Percentiles rank a stretch among this genome's conserved stretches.
phyloP scores from a whole-genome alignment of 2,329 filamentous ascomycete species.

The Blastomyces gilchristii region DNA sequence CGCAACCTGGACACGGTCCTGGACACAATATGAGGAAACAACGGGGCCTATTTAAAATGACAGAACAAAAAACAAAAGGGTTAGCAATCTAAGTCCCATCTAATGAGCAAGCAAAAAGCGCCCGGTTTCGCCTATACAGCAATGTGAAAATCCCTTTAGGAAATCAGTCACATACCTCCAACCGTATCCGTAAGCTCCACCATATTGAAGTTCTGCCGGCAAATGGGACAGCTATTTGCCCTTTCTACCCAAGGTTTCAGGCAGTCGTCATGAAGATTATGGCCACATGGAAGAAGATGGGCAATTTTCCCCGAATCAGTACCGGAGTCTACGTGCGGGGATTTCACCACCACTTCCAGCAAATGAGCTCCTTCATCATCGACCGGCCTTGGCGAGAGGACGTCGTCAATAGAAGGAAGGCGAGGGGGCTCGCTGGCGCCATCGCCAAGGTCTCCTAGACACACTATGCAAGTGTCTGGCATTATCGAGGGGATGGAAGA shows the following conservation, averaged over 20 bases:
- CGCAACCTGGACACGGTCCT: conserved; percentile 58
- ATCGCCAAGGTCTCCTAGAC: conserved; percentile 58
- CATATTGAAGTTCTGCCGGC: conserved; percentile 79
- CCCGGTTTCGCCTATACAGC: background rate
- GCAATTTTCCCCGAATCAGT: conserved; percentile 46
- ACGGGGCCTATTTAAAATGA: conserved; percentile 38
- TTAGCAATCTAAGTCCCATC: background rate
- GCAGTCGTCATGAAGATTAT: conserved; percentile 86
- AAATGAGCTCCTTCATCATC: conserved; percentile 20
- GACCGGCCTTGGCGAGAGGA: conserved; percentile 21
- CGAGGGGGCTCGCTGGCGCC: conserved; percentile 42
- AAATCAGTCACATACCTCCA: conserved; percentile 54
- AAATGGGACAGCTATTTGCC: conserved; percentile 96
- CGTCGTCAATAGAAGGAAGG: conserved; percentile 18
- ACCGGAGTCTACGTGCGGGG: conserved; percentile 15
- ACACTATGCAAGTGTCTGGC: conserved; percentile 62
- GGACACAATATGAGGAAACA: conserved; percentile 47
- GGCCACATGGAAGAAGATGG: conserved; percentile 65
- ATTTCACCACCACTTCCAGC: conserved; percentile 5
- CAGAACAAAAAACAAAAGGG: background rate
- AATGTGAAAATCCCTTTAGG: conserved; percentile 1
- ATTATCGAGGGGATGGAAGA: conserved; percentile 34
- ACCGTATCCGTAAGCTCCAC: conserved; percentile 73
- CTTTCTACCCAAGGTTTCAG: conserved; percentile 90
- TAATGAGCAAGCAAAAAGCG: background rate